Evolutionary conservation across 345 rosid genomes (phyloP), one percentile per base, ranked within the genome.

Genomic region (Kandelia obovata): DNA sequence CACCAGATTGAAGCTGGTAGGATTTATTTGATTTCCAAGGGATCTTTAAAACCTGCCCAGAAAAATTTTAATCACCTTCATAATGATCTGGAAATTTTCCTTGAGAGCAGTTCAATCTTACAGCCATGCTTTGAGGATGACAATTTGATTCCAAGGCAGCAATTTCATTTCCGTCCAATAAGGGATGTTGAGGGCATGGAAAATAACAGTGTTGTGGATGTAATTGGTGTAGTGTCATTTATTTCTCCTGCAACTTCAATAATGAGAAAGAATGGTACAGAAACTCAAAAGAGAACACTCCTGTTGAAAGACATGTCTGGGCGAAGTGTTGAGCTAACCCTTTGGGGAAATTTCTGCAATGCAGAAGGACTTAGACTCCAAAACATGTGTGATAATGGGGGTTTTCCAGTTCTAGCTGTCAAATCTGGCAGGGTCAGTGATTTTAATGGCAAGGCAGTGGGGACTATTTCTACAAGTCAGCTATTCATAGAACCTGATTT

Each of bases 251-350:
- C 86, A 31, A 62, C 77, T 62, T 73, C 96, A 3, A 77, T 91
- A 74, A 91, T 86, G 93, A 79, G 84, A 39, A 91, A 91, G 73
- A 89, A 83, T 73, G 89, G 88, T 64, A 74, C 87, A 10, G 98
- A 88, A 73, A 85, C 91, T 61, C 93, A 82, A 80, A 91, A 88
- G 85, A 87, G 91, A 78, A 37, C 86, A 56, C 88, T 89, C 73
- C 93, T 86, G 67, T 68, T 94, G 84, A 91, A 84, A 71, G 98
- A 94, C 78, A 83, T 79, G 86, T 91, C 98, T 69, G 86, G 89
- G 25, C 80, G 87, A 72, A 91, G 96, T 62, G 90, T 91, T 37
- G 97, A 94, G 75, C 73, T 94, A 65, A 91, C 96, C n/a, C 65
- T 94, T 56, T 94, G 98, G 98, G 97, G 97, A 66, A 82, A 66